phyloP scores from a whole-genome alignment of 306 rosid species.

The Echinosophora koreensis region DNA sequence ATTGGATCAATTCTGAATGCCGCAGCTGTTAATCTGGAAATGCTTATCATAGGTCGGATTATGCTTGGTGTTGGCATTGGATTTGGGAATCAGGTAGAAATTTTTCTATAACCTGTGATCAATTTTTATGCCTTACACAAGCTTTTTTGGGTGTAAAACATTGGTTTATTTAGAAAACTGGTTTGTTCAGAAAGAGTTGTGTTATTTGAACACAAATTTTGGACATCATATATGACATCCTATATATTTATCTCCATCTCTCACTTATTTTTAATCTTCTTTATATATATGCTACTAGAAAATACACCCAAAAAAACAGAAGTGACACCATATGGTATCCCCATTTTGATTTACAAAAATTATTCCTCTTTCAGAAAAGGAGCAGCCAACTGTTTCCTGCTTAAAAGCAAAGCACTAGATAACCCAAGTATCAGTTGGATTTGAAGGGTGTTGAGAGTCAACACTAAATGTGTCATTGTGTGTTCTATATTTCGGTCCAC shows the following conservation, averaged over 20 bases:
- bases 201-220: no score
- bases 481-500: background rate
- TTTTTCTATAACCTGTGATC: conserved; percentile 24
- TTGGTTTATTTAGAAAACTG: background rate
- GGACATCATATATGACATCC: no score
- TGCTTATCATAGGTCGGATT: conserved; percentile 85
- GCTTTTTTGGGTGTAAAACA: conserved; percentile 1
- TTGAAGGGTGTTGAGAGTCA: background rate
- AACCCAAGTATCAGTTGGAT: conserved; percentile 6
- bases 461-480: background rate
- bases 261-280: no score
- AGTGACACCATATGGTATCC: no score
- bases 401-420: conserved; percentile 3
- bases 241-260: no score
- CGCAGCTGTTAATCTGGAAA: conserved; percentile 64
- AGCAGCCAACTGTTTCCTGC: background rate
- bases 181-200: background rate
- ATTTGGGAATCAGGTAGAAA: conserved; percentile 88
- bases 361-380: background rate
- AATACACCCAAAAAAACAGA: no score
- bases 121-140: background rate
- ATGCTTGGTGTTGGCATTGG: conserved; percentile 98
- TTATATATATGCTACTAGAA: no score
- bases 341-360: no score
- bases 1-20: conserved; percentile 78